phyloP scores from a whole-genome alignment of 164 flowering plant species.

The Chimonanthus praecox region DNA sequence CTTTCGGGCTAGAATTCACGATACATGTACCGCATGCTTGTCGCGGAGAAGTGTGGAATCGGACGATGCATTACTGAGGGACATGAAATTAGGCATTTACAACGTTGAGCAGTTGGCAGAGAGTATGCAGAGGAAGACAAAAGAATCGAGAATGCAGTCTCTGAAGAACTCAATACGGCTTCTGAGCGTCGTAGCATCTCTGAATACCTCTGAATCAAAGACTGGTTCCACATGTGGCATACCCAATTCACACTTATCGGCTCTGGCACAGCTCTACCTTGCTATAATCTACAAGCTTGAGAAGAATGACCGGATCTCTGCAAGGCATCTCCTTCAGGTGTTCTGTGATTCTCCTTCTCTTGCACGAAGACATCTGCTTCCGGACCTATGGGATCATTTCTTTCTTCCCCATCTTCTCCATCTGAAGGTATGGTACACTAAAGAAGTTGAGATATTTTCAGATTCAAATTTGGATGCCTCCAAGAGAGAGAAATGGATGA shows the following conservation, averaged over 20 bases:
- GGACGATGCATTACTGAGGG: conserved; percentile 29
- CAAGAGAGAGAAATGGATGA: conserved; percentile 32
- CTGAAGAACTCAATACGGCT: conserved; percentile 34
- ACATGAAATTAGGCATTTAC: conserved; percentile 47
- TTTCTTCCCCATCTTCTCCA: conserved; percentile 76
- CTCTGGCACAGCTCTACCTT: conserved; percentile 63
- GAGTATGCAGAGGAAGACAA: conserved; percentile 3
- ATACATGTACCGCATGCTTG: conserved; percentile 35
- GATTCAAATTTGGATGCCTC: background rate
- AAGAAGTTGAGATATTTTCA: conserved; percentile 35
- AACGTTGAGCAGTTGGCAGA: conserved; percentile 38
- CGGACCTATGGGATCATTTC: conserved; percentile 75
- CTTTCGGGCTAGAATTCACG: conserved; percentile 31
- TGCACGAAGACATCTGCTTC: conserved; percentile 48
- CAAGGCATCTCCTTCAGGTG: conserved; percentile 56
- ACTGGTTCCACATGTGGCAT: conserved; percentile 30
- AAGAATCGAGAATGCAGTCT: conserved; percentile 29
- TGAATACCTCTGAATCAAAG: conserved; percentile 29
- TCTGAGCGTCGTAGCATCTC: conserved; percentile 36
- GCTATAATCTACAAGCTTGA: conserved; percentile 52
- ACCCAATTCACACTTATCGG: conserved; percentile 47
- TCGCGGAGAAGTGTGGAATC: conserved; percentile 13
- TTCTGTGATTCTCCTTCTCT: conserved; percentile 56
- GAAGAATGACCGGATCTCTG: conserved; percentile 49
- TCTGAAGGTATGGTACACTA: conserved; percentile 53